Evolutionary conservation across 768 basidiomycete genomes (phyloP).

Genomic region (Mycena latifolia): DNA sequence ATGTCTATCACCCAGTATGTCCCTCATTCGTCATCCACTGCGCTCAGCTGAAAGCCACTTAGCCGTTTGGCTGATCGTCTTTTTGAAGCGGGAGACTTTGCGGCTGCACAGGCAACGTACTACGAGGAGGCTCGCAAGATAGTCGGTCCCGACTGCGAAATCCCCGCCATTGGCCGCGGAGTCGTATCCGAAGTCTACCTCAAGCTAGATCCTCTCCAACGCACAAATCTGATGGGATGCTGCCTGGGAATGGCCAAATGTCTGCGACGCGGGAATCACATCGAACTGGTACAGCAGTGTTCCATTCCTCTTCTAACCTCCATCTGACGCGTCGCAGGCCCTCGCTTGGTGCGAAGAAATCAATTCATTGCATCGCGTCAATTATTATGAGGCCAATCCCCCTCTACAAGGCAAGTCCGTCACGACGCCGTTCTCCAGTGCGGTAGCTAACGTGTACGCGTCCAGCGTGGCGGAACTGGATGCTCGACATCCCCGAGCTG

Average conservation of each 20-base stretch:
- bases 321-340: slow-evolving; percentile 3
- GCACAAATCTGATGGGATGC: slow-evolving; percentile 6
- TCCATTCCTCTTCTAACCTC: not conserved
- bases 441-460: not conserved
- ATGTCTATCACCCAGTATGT: not conserved
- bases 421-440: not conserved
- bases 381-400: not conserved
- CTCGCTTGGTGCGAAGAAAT: slow-evolving; percentile 29
- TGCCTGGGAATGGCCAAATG: not conserved
- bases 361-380: not conserved
- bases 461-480: slow-evolving; percentile 13
- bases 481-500: slow-evolving; percentile 2
- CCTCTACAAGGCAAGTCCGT: not conserved
- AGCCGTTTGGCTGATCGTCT: not conserved
- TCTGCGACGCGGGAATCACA: not conserved
- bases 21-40: too few species aligned
- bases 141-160: not conserved
- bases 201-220: not conserved
- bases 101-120: not conserved
- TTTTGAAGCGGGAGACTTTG: not conserved
- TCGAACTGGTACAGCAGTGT: not conserved
- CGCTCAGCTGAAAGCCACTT: too few species aligned
- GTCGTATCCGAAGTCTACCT: not conserved
- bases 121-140: not conserved
- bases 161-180: not conserved